Conservation (phyloP, 129 eudicot species). For the Artemisia argyi region DNA sequence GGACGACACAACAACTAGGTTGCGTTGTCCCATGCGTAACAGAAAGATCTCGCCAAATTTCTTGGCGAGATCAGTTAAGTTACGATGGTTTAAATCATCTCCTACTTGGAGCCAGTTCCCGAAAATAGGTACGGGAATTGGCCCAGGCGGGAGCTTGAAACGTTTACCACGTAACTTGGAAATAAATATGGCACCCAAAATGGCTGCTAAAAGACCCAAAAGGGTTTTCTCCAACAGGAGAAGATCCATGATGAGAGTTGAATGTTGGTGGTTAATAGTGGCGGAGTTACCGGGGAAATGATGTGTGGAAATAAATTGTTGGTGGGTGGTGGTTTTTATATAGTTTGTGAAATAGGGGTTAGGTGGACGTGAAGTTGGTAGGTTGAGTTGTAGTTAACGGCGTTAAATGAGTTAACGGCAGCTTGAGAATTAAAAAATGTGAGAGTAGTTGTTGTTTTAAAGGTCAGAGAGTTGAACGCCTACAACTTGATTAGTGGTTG, state of each 20-base stretch:
- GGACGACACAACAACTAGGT: too few relatives aligned
- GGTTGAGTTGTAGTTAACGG: slow-evolving; percentile 1
- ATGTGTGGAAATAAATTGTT: not conserved
- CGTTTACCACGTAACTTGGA: slow-evolving; percentile 45
- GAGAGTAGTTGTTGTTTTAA: not conserved
- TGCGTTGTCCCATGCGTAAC: too few relatives aligned
- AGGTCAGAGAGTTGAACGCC: too few relatives aligned
- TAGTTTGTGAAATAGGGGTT: slow-evolving; percentile 15
- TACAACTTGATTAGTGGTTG: too few relatives aligned
- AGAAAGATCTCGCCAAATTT: too few relatives aligned
- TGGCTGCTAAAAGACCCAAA: slow-evolving; percentile 52
- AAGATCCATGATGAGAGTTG: slow-evolving; percentile 57
- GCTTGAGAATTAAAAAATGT: not conserved
- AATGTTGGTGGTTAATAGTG: not conserved
- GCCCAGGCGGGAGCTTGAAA: too few relatives aligned
- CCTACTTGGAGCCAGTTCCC: too few relatives aligned
- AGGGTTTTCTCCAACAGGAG: slow-evolving; percentile 69
- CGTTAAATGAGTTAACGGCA: slow-evolving; percentile 7
- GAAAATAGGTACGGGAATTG: too few relatives aligned
- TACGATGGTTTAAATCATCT: too few relatives aligned
- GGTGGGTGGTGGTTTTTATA: slow-evolving; percentile 21
- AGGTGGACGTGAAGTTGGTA: slow-evolving; percentile 27
- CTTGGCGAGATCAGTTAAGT: too few relatives aligned
- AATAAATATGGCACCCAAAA: slow-evolving; percentile 47
- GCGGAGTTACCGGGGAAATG: not conserved